Evolutionary conservation across 192 early-diverging fungal genomes (phyloP).

Genomic region (Coemansia sp.): DNA sequence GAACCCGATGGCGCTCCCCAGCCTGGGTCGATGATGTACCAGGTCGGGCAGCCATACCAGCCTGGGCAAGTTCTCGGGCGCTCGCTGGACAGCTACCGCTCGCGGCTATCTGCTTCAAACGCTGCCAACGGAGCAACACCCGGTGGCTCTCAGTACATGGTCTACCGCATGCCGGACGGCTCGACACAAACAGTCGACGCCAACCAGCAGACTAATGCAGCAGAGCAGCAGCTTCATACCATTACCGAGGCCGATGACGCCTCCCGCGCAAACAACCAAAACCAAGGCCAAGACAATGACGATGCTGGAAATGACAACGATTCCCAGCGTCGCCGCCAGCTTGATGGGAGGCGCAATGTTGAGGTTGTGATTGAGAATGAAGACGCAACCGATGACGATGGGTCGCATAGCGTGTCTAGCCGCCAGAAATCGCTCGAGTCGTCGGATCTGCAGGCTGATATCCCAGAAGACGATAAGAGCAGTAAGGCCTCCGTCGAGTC

Average conservation of each 20-base stretch:
- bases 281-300: slow-evolving; percentile 5
- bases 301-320: slow-evolving; percentile 4
- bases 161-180: slow-evolving; percentile 55
- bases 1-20: slow-evolving; percentile 23
- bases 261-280: slow-evolving; percentile 4
- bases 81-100: slow-evolving; percentile 40
- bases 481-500: slow-evolving; percentile 6
- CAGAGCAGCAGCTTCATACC: slow-evolving; percentile 33
- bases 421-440: slow-evolving; percentile 15
- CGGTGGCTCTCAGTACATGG: slow-evolving; percentile 39
- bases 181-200: slow-evolving; percentile 31
- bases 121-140: neutral
- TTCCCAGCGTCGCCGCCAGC: neutral
- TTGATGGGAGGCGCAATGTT: neutral
- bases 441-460: slow-evolving; percentile 41
- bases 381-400: neutral
- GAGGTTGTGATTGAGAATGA: neutral
- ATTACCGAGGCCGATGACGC: slow-evolving; percentile 50
- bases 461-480: slow-evolving; percentile 19
- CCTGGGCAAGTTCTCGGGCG: slow-evolving; percentile 52
- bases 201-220: slow-evolving; percentile 22
- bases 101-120: slow-evolving; percentile 23
- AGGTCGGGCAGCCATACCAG: slow-evolving; percentile 53
- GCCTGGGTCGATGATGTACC: slow-evolving; percentile 33
- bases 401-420: neutral